Evolutionary conservation across 2,329 filamentous ascomycete species (phyloP).

Genomic region (Diaporthe vaccinii): DNA sequence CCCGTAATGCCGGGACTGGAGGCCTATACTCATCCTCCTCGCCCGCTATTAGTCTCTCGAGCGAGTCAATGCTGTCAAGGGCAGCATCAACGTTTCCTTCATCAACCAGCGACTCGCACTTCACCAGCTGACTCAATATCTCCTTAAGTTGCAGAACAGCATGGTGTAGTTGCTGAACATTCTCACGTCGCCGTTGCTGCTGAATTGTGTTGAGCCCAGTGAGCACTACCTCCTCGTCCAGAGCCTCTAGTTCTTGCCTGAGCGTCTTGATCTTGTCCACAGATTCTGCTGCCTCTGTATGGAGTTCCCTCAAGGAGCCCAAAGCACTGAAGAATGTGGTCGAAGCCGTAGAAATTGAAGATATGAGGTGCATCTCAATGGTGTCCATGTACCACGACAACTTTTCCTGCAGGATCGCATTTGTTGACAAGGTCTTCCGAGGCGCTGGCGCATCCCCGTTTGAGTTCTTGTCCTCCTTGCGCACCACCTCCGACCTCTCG

Average conservation of each 20-base stretch:
- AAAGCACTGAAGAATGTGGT: conserved; percentile 96
- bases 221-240: conserved; percentile 90
- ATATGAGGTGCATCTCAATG: conserved; percentile 95
- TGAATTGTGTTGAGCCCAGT: conserved; percentile 89
- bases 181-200: conserved; percentile 84
- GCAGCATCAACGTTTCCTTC: conserved; percentile 86
- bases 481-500: conserved; percentile 96
- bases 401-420: conserved; percentile 97
- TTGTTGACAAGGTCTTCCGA: conserved; percentile 91
- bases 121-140: conserved; percentile 80
- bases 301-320: conserved; percentile 89
- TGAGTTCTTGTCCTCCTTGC: conserved; percentile 68
- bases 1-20: conserved; percentile 40
- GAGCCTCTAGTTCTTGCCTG: conserved; percentile 80
- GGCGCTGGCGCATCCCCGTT: conserved; percentile 73
- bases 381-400: conserved; percentile 99
- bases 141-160: conserved; percentile 86
- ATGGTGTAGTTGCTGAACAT: conserved; percentile 84
- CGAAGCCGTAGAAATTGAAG: conserved; percentile 94
- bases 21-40: conserved; percentile 60
- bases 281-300: conserved; percentile 92
- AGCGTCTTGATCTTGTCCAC: conserved; percentile 87
- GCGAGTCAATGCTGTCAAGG: conserved; percentile 79
- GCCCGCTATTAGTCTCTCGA: conserved; percentile 86
- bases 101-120: conserved; percentile 86